These are phyloP conservation scores for Trichoderma cornu-damae DNA, from an alignment of 2,329 filamentous ascomycete genomes.

Conservation along the genomic window DNA sequence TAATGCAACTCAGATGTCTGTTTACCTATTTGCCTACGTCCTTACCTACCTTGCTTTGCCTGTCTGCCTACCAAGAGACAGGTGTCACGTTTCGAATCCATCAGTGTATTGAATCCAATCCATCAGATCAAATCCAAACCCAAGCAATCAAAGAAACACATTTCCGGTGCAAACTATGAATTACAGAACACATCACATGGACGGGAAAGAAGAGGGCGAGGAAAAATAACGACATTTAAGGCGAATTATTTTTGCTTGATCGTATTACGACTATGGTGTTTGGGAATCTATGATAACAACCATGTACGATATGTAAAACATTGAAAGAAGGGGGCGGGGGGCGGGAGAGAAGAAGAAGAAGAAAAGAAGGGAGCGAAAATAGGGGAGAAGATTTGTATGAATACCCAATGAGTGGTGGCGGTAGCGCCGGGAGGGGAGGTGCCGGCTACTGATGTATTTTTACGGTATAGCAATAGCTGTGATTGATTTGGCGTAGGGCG, in stretches of 20 bases:
- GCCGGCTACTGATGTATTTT: not conserved
- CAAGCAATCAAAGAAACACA: not conserved
- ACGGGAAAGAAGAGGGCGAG: not conserved
- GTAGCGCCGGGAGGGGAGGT: not conserved
- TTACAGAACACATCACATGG: not conserved
- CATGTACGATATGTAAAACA: conserved; percentile 7
- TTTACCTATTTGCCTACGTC: not conserved
- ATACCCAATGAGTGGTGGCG: not conserved
- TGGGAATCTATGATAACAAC: not conserved
- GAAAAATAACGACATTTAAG: not conserved
- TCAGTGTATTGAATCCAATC: not conserved
- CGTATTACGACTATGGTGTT: not conserved
- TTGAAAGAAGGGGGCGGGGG: not conserved
- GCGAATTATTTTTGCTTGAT: not conserved
- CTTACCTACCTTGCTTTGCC: not conserved
- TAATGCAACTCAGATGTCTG: conserved; percentile 1
- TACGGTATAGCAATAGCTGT: not conserved
- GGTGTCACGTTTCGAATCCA: not conserved
- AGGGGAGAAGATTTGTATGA: not conserved
- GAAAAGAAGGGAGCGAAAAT: too few relatives aligned
- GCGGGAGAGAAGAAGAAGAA: too few relatives aligned
- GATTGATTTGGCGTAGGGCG: not conserved
- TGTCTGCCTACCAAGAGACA: not conserved
- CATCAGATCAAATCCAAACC: too few relatives aligned
- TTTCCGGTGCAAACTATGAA: not conserved